A percentile compares a stretch with the other conserved stretches of the same genome.
Evolutionary conservation across 2,329 filamentous ascomycete species (phyloP).

Genomic region (Colletotrichum liriopes): DNA sequence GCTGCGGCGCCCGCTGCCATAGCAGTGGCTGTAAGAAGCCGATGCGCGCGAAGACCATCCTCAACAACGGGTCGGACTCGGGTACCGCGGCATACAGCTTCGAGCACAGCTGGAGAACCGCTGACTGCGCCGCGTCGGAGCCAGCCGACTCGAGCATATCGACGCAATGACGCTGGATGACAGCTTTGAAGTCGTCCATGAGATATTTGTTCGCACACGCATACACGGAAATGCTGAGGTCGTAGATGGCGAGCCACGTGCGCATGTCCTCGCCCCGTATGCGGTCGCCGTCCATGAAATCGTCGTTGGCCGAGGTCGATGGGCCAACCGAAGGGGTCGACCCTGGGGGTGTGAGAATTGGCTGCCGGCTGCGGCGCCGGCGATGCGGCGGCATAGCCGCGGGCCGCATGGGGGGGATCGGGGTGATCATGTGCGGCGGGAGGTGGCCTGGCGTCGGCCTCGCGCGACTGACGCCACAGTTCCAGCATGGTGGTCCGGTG

Average conservation of each 20-base stretch:
- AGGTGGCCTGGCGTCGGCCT: slow-evolving; percentile 48
- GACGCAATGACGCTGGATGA: slow-evolving; percentile 59
- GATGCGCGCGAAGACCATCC: slow-evolving; percentile 65
- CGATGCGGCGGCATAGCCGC: slow-evolving; percentile 36
- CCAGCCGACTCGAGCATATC: slow-evolving; percentile 64
- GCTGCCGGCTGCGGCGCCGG: slow-evolving; percentile 39
- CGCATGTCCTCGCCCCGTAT: slow-evolving; percentile 62
- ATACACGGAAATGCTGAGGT: slow-evolving; percentile 65
- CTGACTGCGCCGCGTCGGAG: slow-evolving; percentile 58
- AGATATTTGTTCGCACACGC: slow-evolving; percentile 65
- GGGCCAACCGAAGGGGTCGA: slow-evolving; percentile 34
- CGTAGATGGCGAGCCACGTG: slow-evolving; percentile 64
- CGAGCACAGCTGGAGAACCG: slow-evolving; percentile 60
- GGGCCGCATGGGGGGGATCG: slow-evolving; percentile 31
- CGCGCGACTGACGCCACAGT: slow-evolving; percentile 55
- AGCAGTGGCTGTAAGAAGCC: slow-evolving; percentile 63
- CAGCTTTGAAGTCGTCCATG: slow-evolving; percentile 61
- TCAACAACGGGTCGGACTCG: slow-evolving; percentile 59
- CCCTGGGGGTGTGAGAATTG: slow-evolving; percentile 37
- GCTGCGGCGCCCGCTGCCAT: slow-evolving; percentile 59
- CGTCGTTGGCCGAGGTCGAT: slow-evolving; percentile 39
- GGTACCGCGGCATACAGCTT: slow-evolving; percentile 61
- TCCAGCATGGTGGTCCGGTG: slow-evolving; percentile 58
- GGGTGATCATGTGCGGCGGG: slow-evolving; percentile 42
- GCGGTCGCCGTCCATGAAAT: slow-evolving; percentile 48